Evolutionary conservation across 768 basidiomycete species (phyloP), one percentile per base, ranked within the genome.

Genomic region (Leucocoprinus birnbaumii): DNA sequence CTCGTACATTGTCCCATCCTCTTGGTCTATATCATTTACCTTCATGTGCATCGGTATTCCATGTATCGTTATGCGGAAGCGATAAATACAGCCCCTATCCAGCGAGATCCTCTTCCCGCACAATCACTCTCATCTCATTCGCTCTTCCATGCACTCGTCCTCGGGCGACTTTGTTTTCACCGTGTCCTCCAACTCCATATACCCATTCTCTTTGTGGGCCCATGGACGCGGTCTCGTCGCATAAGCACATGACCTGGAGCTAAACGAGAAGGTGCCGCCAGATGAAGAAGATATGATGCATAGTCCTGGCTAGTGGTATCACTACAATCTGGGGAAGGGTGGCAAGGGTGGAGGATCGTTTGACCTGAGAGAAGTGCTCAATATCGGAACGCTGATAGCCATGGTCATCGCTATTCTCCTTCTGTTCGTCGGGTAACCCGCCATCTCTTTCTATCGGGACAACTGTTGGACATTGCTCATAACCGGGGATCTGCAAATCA

Each of bases 391-490:
- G 50, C 72, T 96, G 35, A 10, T 86, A 26, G 5, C 86, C 18
- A 74, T 95, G 58, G 67, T 89, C 19, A 21, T 65, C 9, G 78
- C 73, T 1, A 68, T 95, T 53, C 66, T 95, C 51, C 66, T 66
- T 19, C 73, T 96, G 3, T 96, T 95, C 66, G 82, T 89, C 48
- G 79, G 82, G 24, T 94, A 89, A 62, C 94, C 94, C 0, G 76
- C 94, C 18, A 61, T 68, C 37, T 61, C 59, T 26, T 80, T 75
- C 43, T 76, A 75, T 59, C 62, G 61, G 7, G 65, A 75, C 55
- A 66, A 75, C 52, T 63, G 67, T 0, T 63, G 66, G 24, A 72
- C 68, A 31, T 54, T 59, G 52, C 64, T 77, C 35, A 85, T 85
- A 53, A 75, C 80, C 34, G 76, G 79, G 13, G 88, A 86, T 56